These are phyloP conservation scores for Raffaelea deltoideospora DNA, from an alignment of 2,329 filamentous ascomycete genomes.

Conservation along the genomic window DNA sequence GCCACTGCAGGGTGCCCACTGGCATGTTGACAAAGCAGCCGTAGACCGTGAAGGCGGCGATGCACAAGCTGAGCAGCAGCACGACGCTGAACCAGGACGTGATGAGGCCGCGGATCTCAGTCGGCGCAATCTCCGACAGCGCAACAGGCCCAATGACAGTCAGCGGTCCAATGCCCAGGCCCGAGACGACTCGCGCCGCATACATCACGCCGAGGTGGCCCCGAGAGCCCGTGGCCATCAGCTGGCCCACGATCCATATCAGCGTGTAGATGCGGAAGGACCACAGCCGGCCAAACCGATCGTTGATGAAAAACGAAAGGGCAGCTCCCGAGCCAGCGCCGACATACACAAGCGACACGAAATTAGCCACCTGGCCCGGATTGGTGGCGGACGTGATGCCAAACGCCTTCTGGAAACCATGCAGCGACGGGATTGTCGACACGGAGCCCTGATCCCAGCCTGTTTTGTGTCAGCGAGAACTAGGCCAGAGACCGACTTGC, in stretches of 20 bases:
- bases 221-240: conserved; percentile 17
- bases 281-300: neutral
- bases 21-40: conserved; percentile 18
- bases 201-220: conserved; percentile 14
- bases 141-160: conserved; percentile 30
- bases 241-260: conserved; percentile 16
- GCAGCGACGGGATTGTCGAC: too few species aligned
- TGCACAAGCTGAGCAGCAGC: conserved; percentile 19
- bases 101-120: conserved; percentile 25
- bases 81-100: conserved; percentile 24
- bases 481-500: too few species aligned
- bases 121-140: conserved; percentile 29
- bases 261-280: neutral
- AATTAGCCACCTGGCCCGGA: too few species aligned
- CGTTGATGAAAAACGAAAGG: neutral
- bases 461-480: too few species aligned
- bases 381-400: too few species aligned
- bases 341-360: too few species aligned
- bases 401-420: too few species aligned
- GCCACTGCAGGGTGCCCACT: neutral
- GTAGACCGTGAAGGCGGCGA: conserved; percentile 19
- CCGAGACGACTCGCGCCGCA: conserved; percentile 20
- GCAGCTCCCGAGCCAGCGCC: neutral
- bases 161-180: conserved; percentile 21
- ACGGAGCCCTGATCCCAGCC: too few species aligned